Percentiles rank a stretch among this genome's conserved stretches.
Conservation (phyloP, 192 early-diverging fungal genomes). For the Coemansia sp. region DNA sequence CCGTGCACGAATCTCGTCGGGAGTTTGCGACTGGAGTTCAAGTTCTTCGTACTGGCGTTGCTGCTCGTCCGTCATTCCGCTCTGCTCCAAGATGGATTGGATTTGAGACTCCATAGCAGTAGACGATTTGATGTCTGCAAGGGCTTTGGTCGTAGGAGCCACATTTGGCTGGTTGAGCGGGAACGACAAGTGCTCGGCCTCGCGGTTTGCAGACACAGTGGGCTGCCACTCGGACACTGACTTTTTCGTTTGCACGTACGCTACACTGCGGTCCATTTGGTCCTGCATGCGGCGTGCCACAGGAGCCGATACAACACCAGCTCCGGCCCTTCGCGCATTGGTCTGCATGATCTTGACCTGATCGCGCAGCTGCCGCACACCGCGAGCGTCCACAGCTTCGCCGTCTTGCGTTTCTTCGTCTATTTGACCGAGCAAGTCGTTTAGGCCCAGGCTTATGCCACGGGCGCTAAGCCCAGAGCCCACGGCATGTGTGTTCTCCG, state of each 20-base stretch:
- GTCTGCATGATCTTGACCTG: constrained; percentile 34
- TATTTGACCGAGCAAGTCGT: constrained; percentile 68
- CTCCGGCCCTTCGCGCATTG: constrained; percentile 30
- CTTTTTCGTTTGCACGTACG: constrained; percentile 79
- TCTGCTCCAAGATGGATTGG: constrained; percentile 62
- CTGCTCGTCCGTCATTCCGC: constrained; percentile 70
- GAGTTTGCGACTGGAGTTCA: constrained; percentile 75
- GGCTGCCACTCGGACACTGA: constrained; percentile 82
- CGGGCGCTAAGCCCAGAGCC: constrained; percentile 38
- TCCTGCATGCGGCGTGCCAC: constrained; percentile 82
- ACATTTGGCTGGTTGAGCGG: constrained; percentile 18
- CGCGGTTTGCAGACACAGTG: constrained; percentile 77
- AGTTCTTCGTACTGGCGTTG: constrained; percentile 83
- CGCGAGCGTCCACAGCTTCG: constrained; percentile 32
- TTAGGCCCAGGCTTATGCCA: constrained; percentile 69
- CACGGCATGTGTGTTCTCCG: constrained; percentile 42
- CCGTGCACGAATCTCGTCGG: constrained; percentile 77
- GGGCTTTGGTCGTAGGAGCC: constrained; percentile 9
- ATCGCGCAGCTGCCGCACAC: constrained; percentile 34
- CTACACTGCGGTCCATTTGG: constrained; percentile 79
- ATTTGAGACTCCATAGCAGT: constrained; percentile 78
- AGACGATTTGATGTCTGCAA: constrained; percentile 43
- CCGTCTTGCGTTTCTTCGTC: constrained; percentile 57
- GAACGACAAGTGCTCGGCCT: constrained; percentile 82
- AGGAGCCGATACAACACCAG: constrained; percentile 67